phyloP scores from a whole-genome alignment of 371 early-diverging fungal species.

The Mortierella sp. region DNA sequence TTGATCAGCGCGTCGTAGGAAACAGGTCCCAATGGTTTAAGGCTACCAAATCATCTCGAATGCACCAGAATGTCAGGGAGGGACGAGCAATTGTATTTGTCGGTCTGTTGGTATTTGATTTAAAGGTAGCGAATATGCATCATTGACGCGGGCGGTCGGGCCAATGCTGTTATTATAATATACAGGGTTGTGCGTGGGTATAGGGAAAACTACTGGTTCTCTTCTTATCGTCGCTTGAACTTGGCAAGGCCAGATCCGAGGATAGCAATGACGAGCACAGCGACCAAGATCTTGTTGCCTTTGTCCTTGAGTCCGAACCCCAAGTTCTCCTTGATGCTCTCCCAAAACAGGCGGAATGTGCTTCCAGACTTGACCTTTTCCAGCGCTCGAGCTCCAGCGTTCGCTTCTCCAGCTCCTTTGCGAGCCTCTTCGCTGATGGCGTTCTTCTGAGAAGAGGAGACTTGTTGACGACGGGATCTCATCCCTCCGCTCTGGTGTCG shows the following conservation, averaged over 20 bases:
- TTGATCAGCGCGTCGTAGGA: too few species aligned
- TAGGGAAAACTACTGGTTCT: background rate
- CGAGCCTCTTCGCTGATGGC: background rate
- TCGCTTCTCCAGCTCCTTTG: background rate
- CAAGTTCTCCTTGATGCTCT: conserved; percentile 39
- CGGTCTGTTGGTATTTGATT: too few species aligned
- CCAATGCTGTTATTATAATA: background rate
- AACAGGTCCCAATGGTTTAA: too few species aligned
- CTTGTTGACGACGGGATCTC: background rate
- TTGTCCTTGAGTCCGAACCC: conserved; percentile 25
- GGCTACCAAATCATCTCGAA: too few species aligned
- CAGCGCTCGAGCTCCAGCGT: conserved; percentile 9
- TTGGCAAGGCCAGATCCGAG: conserved; percentile 32
- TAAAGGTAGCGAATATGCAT: too few species aligned
- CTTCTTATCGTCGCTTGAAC: conserved; percentile 25
- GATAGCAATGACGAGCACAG: conserved; percentile 33
- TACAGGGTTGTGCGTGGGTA: background rate
- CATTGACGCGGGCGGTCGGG: too few species aligned
- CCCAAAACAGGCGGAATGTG: conserved; percentile 36
- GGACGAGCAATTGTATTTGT: too few species aligned
- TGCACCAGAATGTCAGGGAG: too few species aligned
- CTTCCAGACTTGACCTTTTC: conserved; percentile 24
- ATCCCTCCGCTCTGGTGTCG: background rate
- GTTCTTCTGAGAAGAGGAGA: background rate
- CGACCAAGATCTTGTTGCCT: conserved; percentile 36